Conservation (phyloP, 805 yeast species). For the Starmerella cellae region DNA sequence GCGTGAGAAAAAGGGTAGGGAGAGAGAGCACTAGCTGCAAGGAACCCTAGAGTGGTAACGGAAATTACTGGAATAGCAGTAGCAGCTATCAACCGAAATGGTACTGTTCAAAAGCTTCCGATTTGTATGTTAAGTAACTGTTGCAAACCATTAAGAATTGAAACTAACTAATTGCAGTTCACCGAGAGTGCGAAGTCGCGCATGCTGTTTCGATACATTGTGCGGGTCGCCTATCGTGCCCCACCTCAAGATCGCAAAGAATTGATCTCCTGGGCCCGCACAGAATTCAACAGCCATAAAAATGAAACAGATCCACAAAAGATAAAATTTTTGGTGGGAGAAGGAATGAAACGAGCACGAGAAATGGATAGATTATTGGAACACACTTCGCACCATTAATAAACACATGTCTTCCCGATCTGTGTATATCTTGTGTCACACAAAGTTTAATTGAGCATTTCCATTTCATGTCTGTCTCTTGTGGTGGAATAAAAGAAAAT, state of each 20-base stretch:
- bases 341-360: conserved; percentile 27
- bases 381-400: background rate
- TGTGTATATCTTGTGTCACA: no score
- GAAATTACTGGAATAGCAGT: no score
- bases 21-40: no score
- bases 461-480: no score
- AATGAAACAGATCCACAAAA: conserved; percentile 24
- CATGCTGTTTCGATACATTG: conserved; percentile 26
- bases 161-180: conserved; percentile 21
- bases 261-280: conserved; percentile 26
- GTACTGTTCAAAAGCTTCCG: conserved; percentile 17
- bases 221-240: conserved; percentile 24
- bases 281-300: conserved; percentile 25
- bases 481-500: no score
- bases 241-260: conserved; percentile 22
- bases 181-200: conserved; percentile 27
- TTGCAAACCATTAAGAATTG: background rate
- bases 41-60: no score
- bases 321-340: conserved; percentile 25
- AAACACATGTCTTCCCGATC: background rate
- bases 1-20: no score
- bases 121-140: conserved; percentile 14
- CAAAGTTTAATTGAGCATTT: no score
- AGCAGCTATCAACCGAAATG: no score
- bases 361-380: conserved; percentile 23